A percentile compares a stretch with the other conserved stretches of the same genome.
phyloP scores from a whole-genome alignment of 768 basidiomycete species.

The Leccinum pellstonianum region DNA sequence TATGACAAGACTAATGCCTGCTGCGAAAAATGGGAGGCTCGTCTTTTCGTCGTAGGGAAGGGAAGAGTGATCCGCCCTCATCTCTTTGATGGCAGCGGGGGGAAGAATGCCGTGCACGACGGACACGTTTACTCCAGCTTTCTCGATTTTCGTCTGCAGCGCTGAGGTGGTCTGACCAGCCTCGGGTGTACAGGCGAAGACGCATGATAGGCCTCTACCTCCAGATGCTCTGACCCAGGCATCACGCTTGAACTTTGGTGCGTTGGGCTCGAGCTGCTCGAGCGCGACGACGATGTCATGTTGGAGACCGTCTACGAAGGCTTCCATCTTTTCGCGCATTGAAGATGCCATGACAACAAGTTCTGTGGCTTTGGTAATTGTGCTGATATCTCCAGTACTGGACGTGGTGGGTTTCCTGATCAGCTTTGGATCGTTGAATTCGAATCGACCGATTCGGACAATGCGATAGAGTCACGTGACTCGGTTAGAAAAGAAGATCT shows the following conservation, averaged over 20 bases:
- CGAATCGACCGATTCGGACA: not conserved
- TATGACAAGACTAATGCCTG: slow-evolving; percentile 88
- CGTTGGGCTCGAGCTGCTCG: slow-evolving; percentile 73
- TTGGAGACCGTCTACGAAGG: slow-evolving; percentile 76
- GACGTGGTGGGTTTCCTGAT: not conserved
- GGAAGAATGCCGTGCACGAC: slow-evolving; percentile 87
- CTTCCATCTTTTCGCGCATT: slow-evolving; percentile 79
- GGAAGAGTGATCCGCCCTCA: slow-evolving; percentile 87
- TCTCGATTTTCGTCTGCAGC: slow-evolving; percentile 69
- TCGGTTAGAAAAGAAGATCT: slow-evolving; percentile 1
- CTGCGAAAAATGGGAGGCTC: slow-evolving; percentile 89
- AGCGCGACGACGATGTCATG: slow-evolving; percentile 72
- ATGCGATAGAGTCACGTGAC: slow-evolving; percentile 28
- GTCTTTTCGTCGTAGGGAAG: slow-evolving; percentile 60
- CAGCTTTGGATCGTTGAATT: not conserved
- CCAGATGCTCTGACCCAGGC: slow-evolving; percentile 68
- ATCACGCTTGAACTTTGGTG: slow-evolving; percentile 77
- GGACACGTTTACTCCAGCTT: slow-evolving; percentile 94
- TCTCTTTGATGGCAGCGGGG: slow-evolving; percentile 87
- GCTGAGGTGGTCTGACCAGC: slow-evolving; percentile 34
- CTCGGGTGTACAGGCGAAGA: slow-evolving; percentile 56
- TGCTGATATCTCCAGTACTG: too few species aligned
- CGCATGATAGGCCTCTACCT: slow-evolving; percentile 78
- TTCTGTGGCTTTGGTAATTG: too few species aligned
- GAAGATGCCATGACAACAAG: slow-evolving; percentile 19